These are phyloP conservation scores for Trichomonascus vanleenenianus DNA, from an alignment of 805 yeast genomes.

Conservation along the genomic window DNA sequence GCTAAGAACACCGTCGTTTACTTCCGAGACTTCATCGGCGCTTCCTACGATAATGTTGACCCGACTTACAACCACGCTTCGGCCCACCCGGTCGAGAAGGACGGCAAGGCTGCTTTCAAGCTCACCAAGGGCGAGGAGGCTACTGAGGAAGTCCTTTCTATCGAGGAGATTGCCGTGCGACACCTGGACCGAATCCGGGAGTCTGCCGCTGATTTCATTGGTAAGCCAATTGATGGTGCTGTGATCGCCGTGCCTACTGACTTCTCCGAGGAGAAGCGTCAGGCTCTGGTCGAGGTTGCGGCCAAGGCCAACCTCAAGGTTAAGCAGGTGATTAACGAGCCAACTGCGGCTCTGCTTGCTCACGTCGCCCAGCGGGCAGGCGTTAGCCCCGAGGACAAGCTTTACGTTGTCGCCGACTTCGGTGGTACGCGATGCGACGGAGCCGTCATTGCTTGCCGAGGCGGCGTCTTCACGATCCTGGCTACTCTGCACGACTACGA, in stretches of 20 bases:
- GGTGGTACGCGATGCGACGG: slow-evolving; percentile 96
- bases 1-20: slow-evolving; percentile 77
- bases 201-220: slow-evolving; percentile 91
- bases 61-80: slow-evolving; percentile 54
- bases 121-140: slow-evolving; percentile 38
- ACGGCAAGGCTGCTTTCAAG: slow-evolving; percentile 61
- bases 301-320: slow-evolving; percentile 68
- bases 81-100: slow-evolving; percentile 54
- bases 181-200: slow-evolving; percentile 73
- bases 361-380: slow-evolving; percentile 44
- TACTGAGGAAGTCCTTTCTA: slow-evolving; percentile 47
- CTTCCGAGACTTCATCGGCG: slow-evolving; percentile 90
- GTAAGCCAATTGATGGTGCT: slow-evolving; percentile 68
- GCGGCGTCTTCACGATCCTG: slow-evolving; percentile 84
- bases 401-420: slow-evolving; percentile 88
- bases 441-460: slow-evolving; percentile 87
- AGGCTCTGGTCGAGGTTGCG: slow-evolving; percentile 53
- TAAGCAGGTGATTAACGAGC: slow-evolving; percentile 85
- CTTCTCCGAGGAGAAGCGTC: slow-evolving; percentile 66
- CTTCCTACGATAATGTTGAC: slow-evolving; percentile 61
- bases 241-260: slow-evolving; percentile 90
- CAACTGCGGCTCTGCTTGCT: slow-evolving; percentile 83
- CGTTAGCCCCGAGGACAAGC: slow-evolving; percentile 46
- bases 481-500: slow-evolving; percentile 76
- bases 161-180: slow-evolving; percentile 74